Evolutionary conservation across 371 early-diverging fungal species (phyloP).

Genomic region (Haplosporangium sp.): DNA sequence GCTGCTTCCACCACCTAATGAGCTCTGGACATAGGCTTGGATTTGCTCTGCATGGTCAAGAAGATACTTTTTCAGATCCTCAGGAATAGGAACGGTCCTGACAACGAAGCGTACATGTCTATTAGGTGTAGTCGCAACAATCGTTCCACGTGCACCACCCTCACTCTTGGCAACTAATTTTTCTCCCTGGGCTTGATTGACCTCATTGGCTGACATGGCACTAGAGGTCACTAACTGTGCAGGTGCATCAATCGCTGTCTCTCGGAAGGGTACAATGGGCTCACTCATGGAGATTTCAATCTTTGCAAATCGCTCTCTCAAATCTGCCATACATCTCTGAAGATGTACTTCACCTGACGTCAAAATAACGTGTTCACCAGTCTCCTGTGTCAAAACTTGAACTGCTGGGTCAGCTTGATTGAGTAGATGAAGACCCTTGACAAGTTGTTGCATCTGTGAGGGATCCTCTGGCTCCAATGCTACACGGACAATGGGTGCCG

Average conservation of each 20-base stretch:
- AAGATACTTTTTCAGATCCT: constrained; percentile 72
- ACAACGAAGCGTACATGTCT: constrained; percentile 79
- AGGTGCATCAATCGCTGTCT: constrained; percentile 74
- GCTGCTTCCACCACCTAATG: constrained; percentile 10
- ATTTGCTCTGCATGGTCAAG: constrained; percentile 71
- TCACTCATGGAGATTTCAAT: constrained; percentile 93
- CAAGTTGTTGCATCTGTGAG: constrained; percentile 86
- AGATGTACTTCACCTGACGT: constrained; percentile 97
- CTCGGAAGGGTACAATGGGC: constrained; percentile 98
- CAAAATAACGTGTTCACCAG: constrained; percentile 96
- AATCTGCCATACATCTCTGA: constrained; percentile 91
- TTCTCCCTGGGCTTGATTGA: constrained; percentile 56
- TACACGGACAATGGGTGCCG: constrained; percentile 93
- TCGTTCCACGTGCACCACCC: constrained; percentile 74
- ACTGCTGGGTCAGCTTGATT: constrained; percentile 97
- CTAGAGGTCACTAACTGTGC: constrained; percentile 39
- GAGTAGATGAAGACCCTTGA: constrained; percentile 87
- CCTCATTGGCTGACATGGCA: constrained; percentile 52
- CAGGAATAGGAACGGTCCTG: constrained; percentile 86
- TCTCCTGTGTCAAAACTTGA: constrained; percentile 90
- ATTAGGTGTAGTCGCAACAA: constrained; percentile 74
- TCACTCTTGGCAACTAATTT: constrained; percentile 50
- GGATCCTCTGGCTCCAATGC: constrained; percentile 94
- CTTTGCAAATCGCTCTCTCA: constrained; percentile 93
- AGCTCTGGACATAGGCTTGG: constrained; percentile 67